Conservation (phyloP, 2,329 filamentous ascomycete species). For the Exophiala viscosa region DNA sequence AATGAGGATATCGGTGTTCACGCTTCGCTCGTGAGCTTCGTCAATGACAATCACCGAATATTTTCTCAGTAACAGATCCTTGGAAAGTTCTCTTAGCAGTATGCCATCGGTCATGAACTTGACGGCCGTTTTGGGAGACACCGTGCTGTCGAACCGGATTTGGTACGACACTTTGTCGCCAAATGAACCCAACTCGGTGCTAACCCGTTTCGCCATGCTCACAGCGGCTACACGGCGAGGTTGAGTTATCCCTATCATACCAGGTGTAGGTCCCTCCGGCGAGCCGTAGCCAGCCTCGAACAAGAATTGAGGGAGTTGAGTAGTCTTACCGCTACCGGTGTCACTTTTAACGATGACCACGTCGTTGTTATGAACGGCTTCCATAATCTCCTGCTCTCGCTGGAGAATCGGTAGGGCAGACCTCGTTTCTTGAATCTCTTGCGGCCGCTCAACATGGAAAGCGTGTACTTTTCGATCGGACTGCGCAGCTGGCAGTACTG, state of each 20-base stretch:
- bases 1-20: constrained; percentile 97
- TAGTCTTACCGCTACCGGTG: constrained; percentile 96
- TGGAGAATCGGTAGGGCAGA: constrained; percentile 83
- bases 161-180: constrained; percentile 82
- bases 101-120: constrained; percentile 99
- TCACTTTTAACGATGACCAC: constrained; percentile 89
- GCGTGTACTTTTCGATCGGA: constrained; percentile 65
- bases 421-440: constrained; percentile 73
- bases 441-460: constrained; percentile 65
- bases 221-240: constrained; percentile 91
- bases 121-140: constrained; percentile 74
- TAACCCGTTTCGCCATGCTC: constrained; percentile 92
- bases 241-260: constrained; percentile 93
- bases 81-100: constrained; percentile 80
- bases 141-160: constrained; percentile 88
- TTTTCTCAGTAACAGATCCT: constrained; percentile 81
- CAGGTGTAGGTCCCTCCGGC: constrained; percentile 71
- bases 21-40: constrained; percentile 93
- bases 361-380: constrained; percentile 88
- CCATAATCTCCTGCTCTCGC: constrained; percentile 97
- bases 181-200: constrained; percentile 74
- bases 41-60: constrained; percentile 95
- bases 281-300: constrained; percentile 91
- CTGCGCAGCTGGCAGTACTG: background rate
- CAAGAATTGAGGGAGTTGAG: constrained; percentile 92